A percentile compares a stretch with the other conserved stretches of the same genome.
Evolutionary conservation across 257 asterid genomes (phyloP).

Genomic region (Plantago elongata): DNA sequence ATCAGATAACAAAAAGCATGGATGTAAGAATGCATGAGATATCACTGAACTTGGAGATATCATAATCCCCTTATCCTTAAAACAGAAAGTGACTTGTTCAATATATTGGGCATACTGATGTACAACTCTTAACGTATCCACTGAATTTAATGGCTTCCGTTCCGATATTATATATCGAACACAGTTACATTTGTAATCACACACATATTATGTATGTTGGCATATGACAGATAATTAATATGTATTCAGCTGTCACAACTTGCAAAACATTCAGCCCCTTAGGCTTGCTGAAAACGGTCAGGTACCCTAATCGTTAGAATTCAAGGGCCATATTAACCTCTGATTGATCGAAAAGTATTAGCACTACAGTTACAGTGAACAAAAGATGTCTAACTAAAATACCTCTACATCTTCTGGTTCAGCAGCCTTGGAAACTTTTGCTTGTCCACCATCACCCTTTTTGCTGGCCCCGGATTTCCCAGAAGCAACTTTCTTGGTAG

Average conservation of each 20-base stretch:
- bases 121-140: neutral
- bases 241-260: too few relatives aligned
- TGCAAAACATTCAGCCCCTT: too few relatives aligned
- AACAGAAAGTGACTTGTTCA: neutral
- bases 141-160: neutral
- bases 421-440: constrained; percentile 54
- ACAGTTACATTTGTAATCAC: too few relatives aligned
- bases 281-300: too few relatives aligned
- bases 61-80: neutral
- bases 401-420: constrained; percentile 95
- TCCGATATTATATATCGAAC: too few relatives aligned
- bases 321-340: neutral
- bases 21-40: constrained; percentile 1
- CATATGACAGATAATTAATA: too few relatives aligned
- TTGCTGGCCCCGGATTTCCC: constrained; percentile 58
- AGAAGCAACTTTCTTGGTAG: constrained; percentile 61
- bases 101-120: neutral
- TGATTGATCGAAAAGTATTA: constrained; percentile 2
- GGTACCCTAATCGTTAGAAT: too few relatives aligned
- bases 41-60: neutral
- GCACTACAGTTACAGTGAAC: constrained; percentile 14
- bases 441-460: constrained; percentile 72
- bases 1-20: constrained; percentile 17
- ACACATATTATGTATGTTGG: too few relatives aligned
- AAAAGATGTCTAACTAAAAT: neutral